phyloP scores from a whole-genome alignment of 2,329 filamentous ascomycete species.

The Penicillium sp. region DNA sequence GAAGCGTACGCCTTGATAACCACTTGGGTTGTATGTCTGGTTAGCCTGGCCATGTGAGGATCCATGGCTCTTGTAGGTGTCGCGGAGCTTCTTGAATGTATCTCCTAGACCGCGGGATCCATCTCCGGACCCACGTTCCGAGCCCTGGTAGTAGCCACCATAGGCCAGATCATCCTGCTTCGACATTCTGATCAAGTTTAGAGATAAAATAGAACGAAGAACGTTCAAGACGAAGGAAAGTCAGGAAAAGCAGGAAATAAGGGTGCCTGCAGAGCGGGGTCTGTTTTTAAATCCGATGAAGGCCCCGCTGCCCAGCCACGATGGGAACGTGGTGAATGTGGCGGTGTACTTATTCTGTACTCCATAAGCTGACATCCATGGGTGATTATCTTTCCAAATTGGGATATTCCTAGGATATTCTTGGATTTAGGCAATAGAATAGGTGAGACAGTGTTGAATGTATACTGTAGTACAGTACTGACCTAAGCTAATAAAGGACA shows the following conservation, averaged over 20 bases:
- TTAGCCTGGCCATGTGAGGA: conserved; percentile 14
- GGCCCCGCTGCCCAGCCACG: conserved; percentile 25
- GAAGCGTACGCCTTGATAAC: conserved; percentile 20
- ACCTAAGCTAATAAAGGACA: not conserved
- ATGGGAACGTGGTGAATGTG: conserved; percentile 15
- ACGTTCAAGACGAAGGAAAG: not conserved
- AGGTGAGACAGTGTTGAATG: not conserved
- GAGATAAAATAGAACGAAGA: not conserved
- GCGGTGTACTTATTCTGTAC: conserved; percentile 2
- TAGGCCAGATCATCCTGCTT: conserved; percentile 53
- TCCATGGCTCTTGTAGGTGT: conserved; percentile 34
- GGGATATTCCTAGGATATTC: not conserved
- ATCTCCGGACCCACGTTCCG: conserved; percentile 31
- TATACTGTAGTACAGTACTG: not conserved
- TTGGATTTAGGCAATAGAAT: not conserved
- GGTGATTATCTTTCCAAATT: not conserved
- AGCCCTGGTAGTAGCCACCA: conserved; percentile 46
- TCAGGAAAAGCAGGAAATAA: not conserved
- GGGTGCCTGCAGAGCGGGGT: conserved; percentile 10
- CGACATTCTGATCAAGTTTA: conserved; percentile 28
- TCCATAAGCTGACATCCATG: not conserved
- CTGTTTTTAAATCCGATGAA: not conserved
- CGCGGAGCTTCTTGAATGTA: conserved; percentile 48
- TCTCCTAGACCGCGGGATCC: conserved; percentile 52
- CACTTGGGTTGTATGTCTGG: conserved; percentile 22